Evolutionary conservation across 2,329 filamentous ascomycete species (phyloP).

Genomic region (Epichloe festucae): DNA sequence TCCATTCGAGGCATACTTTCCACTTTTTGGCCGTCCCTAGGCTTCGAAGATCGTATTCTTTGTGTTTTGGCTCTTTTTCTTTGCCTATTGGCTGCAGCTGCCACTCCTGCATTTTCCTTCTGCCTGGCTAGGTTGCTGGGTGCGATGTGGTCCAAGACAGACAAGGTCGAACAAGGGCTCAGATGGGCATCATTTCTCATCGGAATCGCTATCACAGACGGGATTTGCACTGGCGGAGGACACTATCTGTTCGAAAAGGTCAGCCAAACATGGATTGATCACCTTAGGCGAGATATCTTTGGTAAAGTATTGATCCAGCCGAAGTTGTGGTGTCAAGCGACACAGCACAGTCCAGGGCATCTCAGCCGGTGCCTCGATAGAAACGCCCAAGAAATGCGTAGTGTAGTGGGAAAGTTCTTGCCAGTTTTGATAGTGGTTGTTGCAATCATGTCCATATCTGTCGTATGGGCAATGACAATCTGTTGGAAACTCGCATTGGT

Average conservation of each 20-base stretch:
- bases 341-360: conserved; percentile 47
- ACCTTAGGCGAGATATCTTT: conserved; percentile 55
- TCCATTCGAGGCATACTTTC: conserved; percentile 15
- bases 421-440: conserved; percentile 54
- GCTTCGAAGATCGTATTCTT: conserved; percentile 33
- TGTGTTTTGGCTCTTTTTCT: conserved; percentile 48
- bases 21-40: conserved; percentile 59
- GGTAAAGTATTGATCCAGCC: conserved; percentile 62
- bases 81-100: conserved; percentile 50
- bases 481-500: conserved; percentile 77
- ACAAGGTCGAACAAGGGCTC: conserved; percentile 36
- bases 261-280: conserved; percentile 66
- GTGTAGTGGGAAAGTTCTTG: conserved; percentile 65
- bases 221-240: conserved; percentile 48
- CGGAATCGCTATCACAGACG: conserved; percentile 54
- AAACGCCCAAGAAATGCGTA: conserved; percentile 78
- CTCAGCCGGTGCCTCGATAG: conserved; percentile 65
- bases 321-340: conserved; percentile 62
- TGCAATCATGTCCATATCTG: conserved; percentile 53
- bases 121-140: conserved; percentile 59
- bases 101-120: conserved; percentile 64
- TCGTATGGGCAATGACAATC: conserved; percentile 60
- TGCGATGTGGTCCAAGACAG: conserved; percentile 48
- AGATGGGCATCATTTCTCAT: conserved; percentile 61
- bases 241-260: conserved; percentile 60